Percentiles rank a stretch among this genome's conserved stretches.
Conservation (phyloP, 1,284 basidiomycete genomes). For the Pseudozyma tsukubaensis region DNA sequence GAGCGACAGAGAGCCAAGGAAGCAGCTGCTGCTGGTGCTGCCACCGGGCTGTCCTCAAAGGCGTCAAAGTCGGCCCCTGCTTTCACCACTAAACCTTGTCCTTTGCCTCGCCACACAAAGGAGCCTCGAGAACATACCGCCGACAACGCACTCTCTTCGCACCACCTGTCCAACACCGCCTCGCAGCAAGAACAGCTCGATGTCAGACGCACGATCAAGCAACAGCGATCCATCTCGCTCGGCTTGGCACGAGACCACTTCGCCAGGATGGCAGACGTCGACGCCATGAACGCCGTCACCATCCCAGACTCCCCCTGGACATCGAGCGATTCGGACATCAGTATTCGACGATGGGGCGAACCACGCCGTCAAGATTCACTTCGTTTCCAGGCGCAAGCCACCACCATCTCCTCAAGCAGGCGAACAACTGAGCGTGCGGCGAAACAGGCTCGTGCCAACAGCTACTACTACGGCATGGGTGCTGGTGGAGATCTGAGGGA, state of each 20-base stretch:
- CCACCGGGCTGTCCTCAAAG: neutral
- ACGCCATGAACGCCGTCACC: neutral
- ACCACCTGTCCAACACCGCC: neutral
- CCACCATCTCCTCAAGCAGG: neutral
- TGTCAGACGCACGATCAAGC: slow-evolving; percentile 16
- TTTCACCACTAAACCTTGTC: too few relatives aligned
- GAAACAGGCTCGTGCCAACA: slow-evolving; percentile 16
- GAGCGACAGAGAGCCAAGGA: slow-evolving; percentile 17
- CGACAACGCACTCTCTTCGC: too few relatives aligned
- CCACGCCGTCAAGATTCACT: slow-evolving; percentile 24
- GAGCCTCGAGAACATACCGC: too few relatives aligned
- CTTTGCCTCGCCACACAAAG: too few relatives aligned
- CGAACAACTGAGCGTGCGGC: slow-evolving; percentile 1
- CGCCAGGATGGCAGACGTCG: slow-evolving; percentile 2
- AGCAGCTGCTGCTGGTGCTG: neutral
- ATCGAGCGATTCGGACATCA: slow-evolving; percentile 50
- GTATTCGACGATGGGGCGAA: slow-evolving; percentile 46
- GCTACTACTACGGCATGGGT: slow-evolving; percentile 36
- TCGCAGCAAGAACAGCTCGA: slow-evolving; percentile 7
- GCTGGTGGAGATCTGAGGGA: slow-evolving; percentile 23
- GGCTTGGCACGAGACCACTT: slow-evolving; percentile 20
- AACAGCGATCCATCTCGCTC: slow-evolving; percentile 39
- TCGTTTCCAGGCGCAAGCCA: slow-evolving; percentile 6
- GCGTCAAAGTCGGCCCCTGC: neutral
- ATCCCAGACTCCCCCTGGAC: slow-evolving; percentile 44